Evolutionary conservation across 805 yeast genomes (phyloP), one percentile per base, ranked within the genome.

Genomic region (Clavispora carvajalis): DNA sequence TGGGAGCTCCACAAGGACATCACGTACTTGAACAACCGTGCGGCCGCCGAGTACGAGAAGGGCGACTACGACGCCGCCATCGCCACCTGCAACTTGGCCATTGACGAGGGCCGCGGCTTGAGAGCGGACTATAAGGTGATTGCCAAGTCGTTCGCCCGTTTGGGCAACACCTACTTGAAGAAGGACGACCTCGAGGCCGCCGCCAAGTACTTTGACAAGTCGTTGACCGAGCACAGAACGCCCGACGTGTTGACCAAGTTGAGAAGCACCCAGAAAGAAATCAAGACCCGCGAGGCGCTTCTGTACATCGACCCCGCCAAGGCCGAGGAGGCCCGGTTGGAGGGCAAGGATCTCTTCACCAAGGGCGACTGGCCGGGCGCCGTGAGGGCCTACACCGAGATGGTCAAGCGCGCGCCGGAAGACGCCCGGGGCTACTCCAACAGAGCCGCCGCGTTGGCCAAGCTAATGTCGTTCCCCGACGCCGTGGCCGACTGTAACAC

Each of bases 41-140:
- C 99, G 29, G 98, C 99, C 42, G 99, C 99, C 24, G 96, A 93
- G 67, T 93, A 67, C 58, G 99, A 93, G 69, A 88, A 90, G 63
- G 96, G 93, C 47, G 96, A 89, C 57, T 85, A 77, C 56, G 96
- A 89, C 43, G 66, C 81, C 9, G 90, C 96, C 30, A 85, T 93
- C 49, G 66, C 73, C 44, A 87, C 97, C 4, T 83, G 96, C 62
- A 69, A 77, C 52, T 65, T 67, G 37, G 98, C 99, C 19, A 77
- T 91, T 47, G 96, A 87, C 31, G 80, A 85, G 61, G 96, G 96
- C 49, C 79, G 96, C 69, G 91, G 83, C 53, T 55, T 75, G 62
- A 85, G 95, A 65, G 90, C 96, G 12, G 97, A 93, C 63, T 93
- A 89, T 67, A 91, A 86, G 66, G 54, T 84, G 37, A 78, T 93